These are phyloP conservation scores for Crataegus laevigata DNA, from an alignment of 306 rosid genomes.

Conservation along the genomic window DNA sequence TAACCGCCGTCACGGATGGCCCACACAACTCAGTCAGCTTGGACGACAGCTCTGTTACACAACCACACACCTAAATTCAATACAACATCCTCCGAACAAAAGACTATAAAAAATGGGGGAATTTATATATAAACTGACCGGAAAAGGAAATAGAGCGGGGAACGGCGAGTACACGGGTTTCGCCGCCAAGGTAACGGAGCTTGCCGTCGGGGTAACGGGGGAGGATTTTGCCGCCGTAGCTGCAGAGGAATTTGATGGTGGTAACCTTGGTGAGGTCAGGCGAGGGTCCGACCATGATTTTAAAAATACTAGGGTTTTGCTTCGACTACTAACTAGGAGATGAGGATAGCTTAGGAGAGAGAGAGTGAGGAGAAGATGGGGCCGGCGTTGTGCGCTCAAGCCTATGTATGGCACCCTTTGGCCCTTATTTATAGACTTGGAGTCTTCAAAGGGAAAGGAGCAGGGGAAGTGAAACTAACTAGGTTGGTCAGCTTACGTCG, in stretches of 20 bases:
- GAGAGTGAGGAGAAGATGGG: neutral
- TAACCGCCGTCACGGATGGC: slow-evolving; percentile 33
- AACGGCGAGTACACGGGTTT: slow-evolving; percentile 80
- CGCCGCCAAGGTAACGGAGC: slow-evolving; percentile 88
- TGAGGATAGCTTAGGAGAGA: neutral
- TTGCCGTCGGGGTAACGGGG: slow-evolving; percentile 93
- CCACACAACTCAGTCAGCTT: slow-evolving; percentile 74
- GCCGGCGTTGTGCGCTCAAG: slow-evolving; percentile 40
- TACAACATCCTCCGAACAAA: neutral
- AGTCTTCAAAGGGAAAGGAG: too few species aligned
- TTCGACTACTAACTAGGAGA: neutral
- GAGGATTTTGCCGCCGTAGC: slow-evolving; percentile 88
- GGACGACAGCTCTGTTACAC: slow-evolving; percentile 50
- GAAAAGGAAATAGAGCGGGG: slow-evolving; percentile 63
- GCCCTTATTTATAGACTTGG: slow-evolving; percentile 46
- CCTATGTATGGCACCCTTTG: slow-evolving; percentile 26
- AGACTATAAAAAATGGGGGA: neutral
- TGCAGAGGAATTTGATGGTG: slow-evolving; percentile 71
- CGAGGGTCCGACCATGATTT: slow-evolving; percentile 42
- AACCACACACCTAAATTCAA: neutral
- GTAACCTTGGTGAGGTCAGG: slow-evolving; percentile 18
- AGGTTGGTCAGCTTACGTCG: neutral
- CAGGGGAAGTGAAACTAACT: neutral
- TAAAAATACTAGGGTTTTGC: neutral
- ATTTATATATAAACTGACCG: slow-evolving; percentile 37